Percentiles rank a stretch among this genome's conserved stretches.
phyloP scores from a whole-genome alignment of 768 basidiomycete genomes.

The Leccinum subgranulosum region DNA sequence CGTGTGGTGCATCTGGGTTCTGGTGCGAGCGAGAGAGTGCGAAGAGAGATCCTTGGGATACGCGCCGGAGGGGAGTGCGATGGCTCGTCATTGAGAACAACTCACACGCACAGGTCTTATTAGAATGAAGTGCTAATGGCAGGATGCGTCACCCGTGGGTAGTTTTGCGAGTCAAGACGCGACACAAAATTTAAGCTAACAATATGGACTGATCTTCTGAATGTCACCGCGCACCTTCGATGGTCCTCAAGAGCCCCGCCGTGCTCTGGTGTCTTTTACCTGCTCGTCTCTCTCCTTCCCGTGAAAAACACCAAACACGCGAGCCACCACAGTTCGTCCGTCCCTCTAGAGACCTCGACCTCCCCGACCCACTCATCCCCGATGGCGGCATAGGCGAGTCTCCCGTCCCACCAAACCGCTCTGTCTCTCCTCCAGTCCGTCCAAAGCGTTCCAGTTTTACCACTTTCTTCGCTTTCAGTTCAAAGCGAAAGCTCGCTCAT shows the following conservation, averaged over 20 bases:
- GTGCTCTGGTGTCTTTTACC: conserved; percentile 37
- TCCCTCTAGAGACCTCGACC: conserved; percentile 13
- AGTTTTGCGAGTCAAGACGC: not conserved
- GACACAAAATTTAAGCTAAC: conserved; percentile 4
- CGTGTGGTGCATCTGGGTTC: conserved; percentile 73
- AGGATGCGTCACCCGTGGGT: not conserved
- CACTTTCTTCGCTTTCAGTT: conserved; percentile 30
- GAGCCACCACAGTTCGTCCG: conserved; percentile 19
- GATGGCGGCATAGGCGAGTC: conserved; percentile 66
- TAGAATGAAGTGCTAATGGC: too few relatives aligned
- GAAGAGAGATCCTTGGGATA: conserved; percentile 90
- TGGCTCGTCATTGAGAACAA: conserved; percentile 17
- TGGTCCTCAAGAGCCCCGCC: conserved; percentile 34
- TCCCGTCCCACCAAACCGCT: conserved; percentile 37
- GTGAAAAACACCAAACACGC: not conserved
- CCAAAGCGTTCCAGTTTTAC: conserved; percentile 44
- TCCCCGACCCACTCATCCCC: conserved; percentile 33
- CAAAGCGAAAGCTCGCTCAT: conserved; percentile 20
- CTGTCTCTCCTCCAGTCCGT: conserved; percentile 12
- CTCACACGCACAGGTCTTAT: too few relatives aligned
- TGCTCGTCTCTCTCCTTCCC: conserved; percentile 30
- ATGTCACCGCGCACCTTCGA: too few relatives aligned
- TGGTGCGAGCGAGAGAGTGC: conserved; percentile 72
- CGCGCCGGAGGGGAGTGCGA: conserved; percentile 78
- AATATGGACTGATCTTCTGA: too few relatives aligned